Evolutionary conservation across 257 asterid genomes (phyloP).

Genomic region (Solanum megistacrolobum): DNA sequence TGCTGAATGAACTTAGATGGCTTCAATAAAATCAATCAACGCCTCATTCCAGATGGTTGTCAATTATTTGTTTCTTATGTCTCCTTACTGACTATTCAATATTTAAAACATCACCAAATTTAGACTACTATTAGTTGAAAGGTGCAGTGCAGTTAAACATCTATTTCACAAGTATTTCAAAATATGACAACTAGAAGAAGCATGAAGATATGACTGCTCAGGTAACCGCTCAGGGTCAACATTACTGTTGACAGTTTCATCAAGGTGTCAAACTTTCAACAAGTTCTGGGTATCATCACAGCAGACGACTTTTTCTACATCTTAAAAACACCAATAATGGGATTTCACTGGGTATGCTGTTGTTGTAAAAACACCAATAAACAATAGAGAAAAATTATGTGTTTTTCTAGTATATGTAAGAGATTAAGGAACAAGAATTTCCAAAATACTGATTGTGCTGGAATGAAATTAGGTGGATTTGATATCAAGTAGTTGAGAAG

Average conservation of each 20-base stretch:
- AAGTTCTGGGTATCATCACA: conserved; percentile 3
- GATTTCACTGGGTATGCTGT: not conserved
- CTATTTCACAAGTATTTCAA: not conserved
- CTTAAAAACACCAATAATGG: not conserved
- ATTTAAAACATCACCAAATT: not conserved
- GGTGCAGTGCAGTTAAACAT: not conserved
- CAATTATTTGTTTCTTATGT: not conserved
- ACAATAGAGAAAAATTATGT: not conserved
- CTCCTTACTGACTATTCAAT: not conserved
- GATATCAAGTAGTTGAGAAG: not conserved
- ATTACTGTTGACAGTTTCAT: not conserved
- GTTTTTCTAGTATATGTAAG: not conserved
- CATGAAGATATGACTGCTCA: conserved; percentile 6
- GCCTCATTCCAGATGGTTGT: not conserved
- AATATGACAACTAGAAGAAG: not conserved
- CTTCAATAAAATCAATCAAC: not conserved
- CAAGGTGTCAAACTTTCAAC: conserved; percentile 11
- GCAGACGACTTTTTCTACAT: not conserved
- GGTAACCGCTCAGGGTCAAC: conserved; percentile 31
- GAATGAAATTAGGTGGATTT: not conserved
- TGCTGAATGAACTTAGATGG: not conserved
- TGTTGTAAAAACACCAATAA: not conserved
- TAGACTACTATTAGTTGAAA: not conserved
- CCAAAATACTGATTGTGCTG: not conserved
- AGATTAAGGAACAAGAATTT: not conserved